These are phyloP conservation scores for Juncus inflexus DNA, from an alignment of 176 grass and related monocot species.

Conservation along the genomic window DNA sequence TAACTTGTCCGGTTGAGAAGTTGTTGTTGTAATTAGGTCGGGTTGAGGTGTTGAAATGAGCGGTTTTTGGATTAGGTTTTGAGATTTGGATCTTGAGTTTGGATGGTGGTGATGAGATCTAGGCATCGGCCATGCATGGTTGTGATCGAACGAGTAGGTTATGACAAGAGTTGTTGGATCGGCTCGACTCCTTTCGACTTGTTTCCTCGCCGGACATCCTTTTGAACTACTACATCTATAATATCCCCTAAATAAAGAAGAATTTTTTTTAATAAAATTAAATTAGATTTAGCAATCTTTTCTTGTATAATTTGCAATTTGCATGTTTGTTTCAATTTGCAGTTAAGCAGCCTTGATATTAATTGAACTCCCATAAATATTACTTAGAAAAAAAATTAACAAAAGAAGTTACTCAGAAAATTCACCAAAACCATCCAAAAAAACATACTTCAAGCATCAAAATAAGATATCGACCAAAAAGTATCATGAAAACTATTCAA, in stretches of 20 bases:
- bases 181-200: conserved; percentile 75
- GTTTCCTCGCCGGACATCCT: conserved; percentile 90
- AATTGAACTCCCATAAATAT: too few species aligned
- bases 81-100: conserved; percentile 27
- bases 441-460: too few species aligned
- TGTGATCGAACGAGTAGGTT: conserved; percentile 91
- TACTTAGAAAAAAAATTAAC: too few species aligned
- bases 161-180: conserved; percentile 76
- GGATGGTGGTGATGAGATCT: conserved; percentile 47
- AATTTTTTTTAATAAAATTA: too few species aligned
- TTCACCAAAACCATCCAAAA: too few species aligned
- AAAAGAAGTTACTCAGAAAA: too few species aligned
- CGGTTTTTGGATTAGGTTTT: background rate
- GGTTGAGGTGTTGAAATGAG: background rate
- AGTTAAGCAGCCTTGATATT: too few species aligned
- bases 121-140: conserved; percentile 55
- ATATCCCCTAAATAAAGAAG: conserved; percentile 46
- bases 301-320: background rate
- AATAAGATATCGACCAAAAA: too few species aligned
- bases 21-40: background rate
- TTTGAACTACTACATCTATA: conserved; percentile 93
- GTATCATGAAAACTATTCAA: too few species aligned
- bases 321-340: background rate
- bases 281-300: too few species aligned
- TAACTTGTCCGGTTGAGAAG: conserved; percentile 6